Base-by-base conservation (phyloP, 441 rosid genomes). In the Erodium moschatum region DNA sequence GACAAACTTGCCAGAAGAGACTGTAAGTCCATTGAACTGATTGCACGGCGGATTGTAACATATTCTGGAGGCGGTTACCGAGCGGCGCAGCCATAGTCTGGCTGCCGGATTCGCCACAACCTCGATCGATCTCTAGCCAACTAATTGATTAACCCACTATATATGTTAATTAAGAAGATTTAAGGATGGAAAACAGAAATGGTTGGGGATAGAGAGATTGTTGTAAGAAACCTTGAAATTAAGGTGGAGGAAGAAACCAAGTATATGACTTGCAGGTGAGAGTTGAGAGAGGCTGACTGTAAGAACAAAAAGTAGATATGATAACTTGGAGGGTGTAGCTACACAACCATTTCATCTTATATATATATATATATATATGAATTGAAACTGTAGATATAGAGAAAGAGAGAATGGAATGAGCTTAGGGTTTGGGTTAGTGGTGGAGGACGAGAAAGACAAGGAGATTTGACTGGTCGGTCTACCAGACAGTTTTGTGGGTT, bases 21-120 rank as follows among this genome's bases (percentile, higher is more conserved):
- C 96, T 83, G 73, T 94, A 94, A 62, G 96, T 88, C 98, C 98
- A 94, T 13, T 83, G 85, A 75, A 91, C 90, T 2, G 97, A 91
- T 82, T 91, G 92, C 78, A 94, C 96, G 42, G 89, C 90, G 31
- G 83, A 81, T 81, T 94, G 93, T 58, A 94, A 79, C 80, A 87
- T 80, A 69, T 42, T 83, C 76, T 88, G 96, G 42, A 91, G 79
- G 70, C 80, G 80, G 77, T 78, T 80, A 69, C 84, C 79, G 16
- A 78, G 79, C 72, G 83, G 86, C 44, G 75, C 81, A 52, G 85
- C 83, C 82, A 81, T 86, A 24, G 27, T 68, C 5, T 9, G 52
- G 67, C 66, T 35, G 50, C 62, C n/a, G 15, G 38, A n/a, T 33
- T 33, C 38, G 5, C 38, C 38, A 33, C 38, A 2, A 5, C 3